A percentile compares a stretch with the other conserved stretches of the same genome.
These are phyloP conservation scores for Luvunga scandens DNA, from an alignment of 345 rosid genomes.

Conservation along the genomic window DNA sequence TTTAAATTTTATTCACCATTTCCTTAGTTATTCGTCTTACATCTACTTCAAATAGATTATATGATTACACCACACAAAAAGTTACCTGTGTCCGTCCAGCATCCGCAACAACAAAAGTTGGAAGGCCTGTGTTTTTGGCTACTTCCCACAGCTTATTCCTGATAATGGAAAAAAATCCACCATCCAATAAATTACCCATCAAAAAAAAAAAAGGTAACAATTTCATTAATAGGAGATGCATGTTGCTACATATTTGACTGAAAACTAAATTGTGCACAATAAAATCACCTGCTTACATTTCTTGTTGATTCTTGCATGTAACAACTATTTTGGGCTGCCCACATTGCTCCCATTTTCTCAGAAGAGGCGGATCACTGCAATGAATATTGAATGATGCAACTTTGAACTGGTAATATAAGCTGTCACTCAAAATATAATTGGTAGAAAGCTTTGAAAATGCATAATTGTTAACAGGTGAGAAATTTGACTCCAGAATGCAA, in stretches of 20 bases:
- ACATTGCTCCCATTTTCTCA: slow-evolving; percentile 78
- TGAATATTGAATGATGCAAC: slow-evolving; percentile 4
- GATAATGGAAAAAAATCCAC: slow-evolving; percentile 4
- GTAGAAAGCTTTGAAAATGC: neutral
- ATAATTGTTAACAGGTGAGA: neutral
- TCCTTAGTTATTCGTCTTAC: neutral
- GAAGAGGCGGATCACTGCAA: slow-evolving; percentile 61
- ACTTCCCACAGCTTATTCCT: slow-evolving; percentile 79
- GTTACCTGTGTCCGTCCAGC: slow-evolving; percentile 89
- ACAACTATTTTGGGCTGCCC: slow-evolving; percentile 93
- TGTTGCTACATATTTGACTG: neutral
- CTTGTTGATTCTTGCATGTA: slow-evolving; percentile 77
- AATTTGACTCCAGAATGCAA: neutral
- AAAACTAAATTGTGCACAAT: slow-evolving; percentile 12
- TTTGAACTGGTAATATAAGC: slow-evolving; percentile 16
- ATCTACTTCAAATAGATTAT: neutral
- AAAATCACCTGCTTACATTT: slow-evolving; percentile 74
- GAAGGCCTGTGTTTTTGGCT: slow-evolving; percentile 79
- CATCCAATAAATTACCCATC: slow-evolving; percentile 2
- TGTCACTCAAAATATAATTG: neutral
- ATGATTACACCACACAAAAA: neutral
- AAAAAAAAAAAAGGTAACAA: neutral
- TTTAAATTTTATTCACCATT: neutral
- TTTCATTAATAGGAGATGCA: neutral
- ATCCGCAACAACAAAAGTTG: slow-evolving; percentile 92